Conservation (phyloP, 768 basidiomycete genomes). For the Lactifluus rugatus region DNA sequence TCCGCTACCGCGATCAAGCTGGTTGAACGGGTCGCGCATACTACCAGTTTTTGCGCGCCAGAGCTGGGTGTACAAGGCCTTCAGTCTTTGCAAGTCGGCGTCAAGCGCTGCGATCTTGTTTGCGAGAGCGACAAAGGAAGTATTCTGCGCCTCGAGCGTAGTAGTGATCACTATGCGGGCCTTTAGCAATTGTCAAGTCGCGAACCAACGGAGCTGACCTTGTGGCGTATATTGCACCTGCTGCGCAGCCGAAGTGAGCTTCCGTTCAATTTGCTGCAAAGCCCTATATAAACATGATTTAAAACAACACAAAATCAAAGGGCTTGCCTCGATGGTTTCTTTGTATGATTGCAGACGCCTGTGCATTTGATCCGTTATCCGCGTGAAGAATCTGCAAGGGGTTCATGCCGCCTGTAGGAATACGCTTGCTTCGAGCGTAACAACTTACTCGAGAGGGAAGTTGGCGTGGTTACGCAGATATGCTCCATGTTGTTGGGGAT, state of each 20-base stretch:
- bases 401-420: background rate
- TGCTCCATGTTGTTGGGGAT: conserved; percentile 58
- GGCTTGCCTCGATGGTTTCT: conserved; percentile 55
- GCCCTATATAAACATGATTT: background rate
- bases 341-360: conserved; percentile 72
- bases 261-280: conserved; percentile 71
- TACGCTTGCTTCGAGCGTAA: background rate
- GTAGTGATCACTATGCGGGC: conserved; percentile 51
- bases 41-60: conserved; percentile 78
- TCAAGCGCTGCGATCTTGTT: conserved; percentile 67
- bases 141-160: conserved; percentile 72
- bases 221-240: conserved; percentile 67
- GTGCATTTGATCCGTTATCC: conserved; percentile 62
- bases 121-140: conserved; percentile 67
- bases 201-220: conserved; percentile 32
- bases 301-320: background rate
- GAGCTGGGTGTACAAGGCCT: conserved; percentile 61
- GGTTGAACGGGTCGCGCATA: conserved; percentile 73
- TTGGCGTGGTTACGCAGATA: conserved; percentile 69
- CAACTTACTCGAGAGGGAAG: conserved; percentile 72
- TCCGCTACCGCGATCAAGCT: conserved; percentile 30
- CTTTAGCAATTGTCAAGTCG: conserved; percentile 2
- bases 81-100: conserved; percentile 67
- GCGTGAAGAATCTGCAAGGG: conserved; percentile 52
- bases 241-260: conserved; percentile 54